Base-by-base conservation (phyloP, 306 rosid genomes). In the Dalbergia cochinchinensis region DNA sequence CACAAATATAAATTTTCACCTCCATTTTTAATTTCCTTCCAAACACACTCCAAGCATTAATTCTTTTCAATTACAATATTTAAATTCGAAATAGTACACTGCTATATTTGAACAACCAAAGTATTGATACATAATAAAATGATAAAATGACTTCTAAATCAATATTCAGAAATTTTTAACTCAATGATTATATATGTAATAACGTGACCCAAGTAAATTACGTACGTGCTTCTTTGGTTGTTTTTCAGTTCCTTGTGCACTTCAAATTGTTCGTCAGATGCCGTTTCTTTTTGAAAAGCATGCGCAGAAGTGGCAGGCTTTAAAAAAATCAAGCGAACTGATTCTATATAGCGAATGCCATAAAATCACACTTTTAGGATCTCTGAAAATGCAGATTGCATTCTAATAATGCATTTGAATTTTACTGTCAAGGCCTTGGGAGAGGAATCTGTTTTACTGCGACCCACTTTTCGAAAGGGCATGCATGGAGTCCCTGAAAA, bases 291-390 rank as follows among this genome's bases (percentile, higher is more conserved):
- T 74, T 39, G 41, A 83, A 88, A 89, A 89, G 94, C 87, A 85
- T 76, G 94, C 87, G 71, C 45, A 76, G 87, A 71, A 57, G 60
- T 88, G 81, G 82, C 97, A 92, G 97, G 78, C 87, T 89, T 90
- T 83, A 78, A 59, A 66, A 61, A 81, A 78, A 79, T 73, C 79
- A 69, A 69, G 80, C 51, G 58, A 87, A 68, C 72, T 78, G 65
- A 78, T 80, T 78, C 74, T 65, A 68, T 74, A 76, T 65, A 20
- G 75, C 74, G 58, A 69, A 77, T 65, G 74, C 85, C 85, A 77
- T 80, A 77, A 77, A 79, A 80, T 22, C 77, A 62, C 60, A 72
- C 79, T 62, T 80, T 72, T 75, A 18, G 37, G 11, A 67, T 83
- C 69, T 37, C 57, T 76, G 41, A 77, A 78, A 78, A 39, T 53